Conservation (phyloP, 805 yeast species). For the Huiozyma sinensis region DNA sequence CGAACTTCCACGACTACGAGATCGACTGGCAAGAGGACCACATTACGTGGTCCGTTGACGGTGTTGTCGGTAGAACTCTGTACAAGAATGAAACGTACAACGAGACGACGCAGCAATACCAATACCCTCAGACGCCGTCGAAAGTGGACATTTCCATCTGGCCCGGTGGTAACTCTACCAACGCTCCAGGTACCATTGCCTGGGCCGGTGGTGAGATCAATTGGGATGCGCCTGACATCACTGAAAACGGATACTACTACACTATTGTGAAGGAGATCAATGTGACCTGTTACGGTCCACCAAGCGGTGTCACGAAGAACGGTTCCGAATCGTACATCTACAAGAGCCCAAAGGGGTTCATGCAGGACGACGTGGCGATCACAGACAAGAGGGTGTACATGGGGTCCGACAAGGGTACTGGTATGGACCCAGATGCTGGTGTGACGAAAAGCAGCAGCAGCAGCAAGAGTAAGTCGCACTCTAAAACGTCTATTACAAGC, state of each 20-base stretch:
- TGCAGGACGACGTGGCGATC: slow-evolving; percentile 42
- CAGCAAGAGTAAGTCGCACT: slow-evolving; percentile 3
- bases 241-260: slow-evolving; percentile 72
- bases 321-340: slow-evolving; percentile 46
- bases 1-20: slow-evolving; percentile 61
- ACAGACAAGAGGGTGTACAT: slow-evolving; percentile 53
- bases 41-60: slow-evolving; percentile 66
- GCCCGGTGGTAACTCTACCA: slow-evolving; percentile 59
- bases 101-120: slow-evolving; percentile 44
- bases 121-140: slow-evolving; percentile 66
- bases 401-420: slow-evolving; percentile 52
- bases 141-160: slow-evolving; percentile 63
- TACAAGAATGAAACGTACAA: slow-evolving; percentile 50
- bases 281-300: slow-evolving; percentile 65
- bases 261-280: slow-evolving; percentile 49
- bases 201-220: slow-evolving; percentile 86
- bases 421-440: slow-evolving; percentile 42
- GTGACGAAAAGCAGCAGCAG: slow-evolving; percentile 2
- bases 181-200: slow-evolving; percentile 52
- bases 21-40: slow-evolving; percentile 75
- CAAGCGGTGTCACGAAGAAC: slow-evolving; percentile 36
- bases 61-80: slow-evolving; percentile 53
- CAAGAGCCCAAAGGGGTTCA: slow-evolving; percentile 38
- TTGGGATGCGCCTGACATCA: slow-evolving; percentile 71
- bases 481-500: slow-evolving; percentile 2